A percentile compares a stretch with the other conserved stretches of the same genome.
Conservation (phyloP, 306 rosid genomes). For the Fragaria iinumae region DNA sequence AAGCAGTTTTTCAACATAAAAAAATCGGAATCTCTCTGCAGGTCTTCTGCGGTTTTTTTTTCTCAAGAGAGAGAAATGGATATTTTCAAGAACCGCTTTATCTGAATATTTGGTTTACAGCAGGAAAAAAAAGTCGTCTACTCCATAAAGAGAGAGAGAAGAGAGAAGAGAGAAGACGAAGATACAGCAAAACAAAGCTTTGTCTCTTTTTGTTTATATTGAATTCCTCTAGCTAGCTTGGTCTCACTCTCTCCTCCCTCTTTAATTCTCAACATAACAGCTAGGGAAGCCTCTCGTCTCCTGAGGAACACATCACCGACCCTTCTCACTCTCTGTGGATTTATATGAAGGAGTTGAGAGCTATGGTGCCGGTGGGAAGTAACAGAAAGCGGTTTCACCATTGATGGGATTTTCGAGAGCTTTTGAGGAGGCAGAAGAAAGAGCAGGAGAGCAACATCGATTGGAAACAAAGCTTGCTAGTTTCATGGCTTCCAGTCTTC, state of each 20-base stretch:
- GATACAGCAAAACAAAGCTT: constrained; percentile 9
- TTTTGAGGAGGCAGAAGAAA: constrained; percentile 26
- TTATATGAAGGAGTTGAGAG: constrained; percentile 1
- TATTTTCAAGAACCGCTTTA: constrained; percentile 47
- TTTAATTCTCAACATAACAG: constrained; percentile 14
- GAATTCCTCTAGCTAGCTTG: constrained; percentile 30
- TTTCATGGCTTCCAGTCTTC: constrained; percentile 55
- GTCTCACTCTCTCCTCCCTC: constrained; percentile 20
- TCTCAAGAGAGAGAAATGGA: constrained; percentile 17
- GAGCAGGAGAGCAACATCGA: constrained; percentile 15
- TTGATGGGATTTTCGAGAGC: constrained; percentile 45
- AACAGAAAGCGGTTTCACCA: constrained; percentile 45
- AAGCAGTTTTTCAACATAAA: not conserved
- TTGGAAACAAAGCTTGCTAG: constrained; percentile 24
- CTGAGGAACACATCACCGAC: constrained; percentile 44
- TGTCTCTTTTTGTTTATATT: constrained; percentile 51
- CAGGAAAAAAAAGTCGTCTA: constrained; percentile 33
- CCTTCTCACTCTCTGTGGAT: constrained; percentile 29
- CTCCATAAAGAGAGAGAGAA: constrained; percentile 15
- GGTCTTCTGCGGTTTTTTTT: constrained; percentile 28
- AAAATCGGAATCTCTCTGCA: constrained; percentile 12
- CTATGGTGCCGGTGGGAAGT: constrained; percentile 26
- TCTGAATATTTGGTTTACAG: constrained; percentile 38
- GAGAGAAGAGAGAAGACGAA: constrained; percentile 6
- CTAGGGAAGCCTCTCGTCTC: constrained; percentile 11